These are phyloP conservation scores for Leptographium lundbergii DNA, from an alignment of 2,329 filamentous ascomycete genomes.

Conservation along the genomic window DNA sequence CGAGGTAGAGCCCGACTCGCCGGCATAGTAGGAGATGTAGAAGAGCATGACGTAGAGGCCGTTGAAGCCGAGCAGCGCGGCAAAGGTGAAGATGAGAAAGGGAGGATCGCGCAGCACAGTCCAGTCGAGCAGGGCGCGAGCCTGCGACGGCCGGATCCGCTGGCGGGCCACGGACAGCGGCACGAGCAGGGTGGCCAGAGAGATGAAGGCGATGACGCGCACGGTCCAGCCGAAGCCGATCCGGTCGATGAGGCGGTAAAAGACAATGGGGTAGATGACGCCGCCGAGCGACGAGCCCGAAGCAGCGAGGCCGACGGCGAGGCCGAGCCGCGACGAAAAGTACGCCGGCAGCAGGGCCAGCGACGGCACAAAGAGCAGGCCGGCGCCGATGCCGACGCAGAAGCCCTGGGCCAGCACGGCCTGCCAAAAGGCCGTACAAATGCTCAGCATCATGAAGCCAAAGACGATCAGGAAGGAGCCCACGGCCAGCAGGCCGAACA, in stretches of 20 bases:
- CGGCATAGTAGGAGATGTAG: constrained; percentile 40
- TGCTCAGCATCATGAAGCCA: constrained; percentile 30
- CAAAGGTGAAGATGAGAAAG: neutral
- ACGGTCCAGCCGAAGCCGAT: constrained; percentile 8
- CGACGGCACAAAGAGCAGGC: constrained; percentile 24
- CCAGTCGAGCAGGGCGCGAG: constrained; percentile 5
- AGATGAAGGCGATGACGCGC: constrained; percentile 8
- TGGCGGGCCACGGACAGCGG: neutral
- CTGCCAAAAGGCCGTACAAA: constrained; percentile 28
- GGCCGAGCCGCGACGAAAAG: constrained; percentile 24
- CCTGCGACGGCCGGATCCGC: neutral
- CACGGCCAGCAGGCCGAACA: constrained; percentile 24
- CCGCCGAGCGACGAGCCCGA: constrained; percentile 27
- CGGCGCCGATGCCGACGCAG: constrained; percentile 28
- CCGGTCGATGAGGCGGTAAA: constrained; percentile 14
- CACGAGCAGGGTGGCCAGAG: constrained; percentile 4
- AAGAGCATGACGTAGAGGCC: constrained; percentile 26
- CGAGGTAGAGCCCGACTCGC: constrained; percentile 28
- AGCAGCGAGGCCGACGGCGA: constrained; percentile 29
- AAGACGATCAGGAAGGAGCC: constrained; percentile 30
- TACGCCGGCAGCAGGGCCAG: constrained; percentile 27
- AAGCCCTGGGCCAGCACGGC: constrained; percentile 28
- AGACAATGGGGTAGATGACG: constrained; percentile 13
- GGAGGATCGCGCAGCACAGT: constrained; percentile 4
- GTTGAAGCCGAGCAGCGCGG: neutral